Base-by-base conservation (phyloP, 371 early-diverging fungal species). In the Apophysomyces elegans region DNA sequence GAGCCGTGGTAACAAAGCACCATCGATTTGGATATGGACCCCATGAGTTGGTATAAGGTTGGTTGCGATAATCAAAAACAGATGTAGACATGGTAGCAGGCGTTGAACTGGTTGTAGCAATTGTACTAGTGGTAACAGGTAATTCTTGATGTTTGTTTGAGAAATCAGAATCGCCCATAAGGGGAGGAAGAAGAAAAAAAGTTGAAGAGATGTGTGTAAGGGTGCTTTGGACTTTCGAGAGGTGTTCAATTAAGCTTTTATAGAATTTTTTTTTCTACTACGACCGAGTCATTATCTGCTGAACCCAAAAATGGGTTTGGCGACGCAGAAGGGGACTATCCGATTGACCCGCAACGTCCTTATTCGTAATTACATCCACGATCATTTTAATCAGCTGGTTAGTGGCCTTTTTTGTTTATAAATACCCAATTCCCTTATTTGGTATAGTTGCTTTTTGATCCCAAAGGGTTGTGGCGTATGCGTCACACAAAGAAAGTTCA, bases 211-310 rank as follows among this genome's bases (percentile, higher is more conserved):
- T 18, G 16, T 16, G 8, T 50, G 9, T 6, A 11, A 16, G 21
- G 32, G 4, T 21, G 54, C 21, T 21, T 21, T 21, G 16, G 54
- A 21, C 4, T 11, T 9, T 21, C 21, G 54, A 18, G 7, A 26
- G 32, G 32, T 26, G 32, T 26, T 26, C 32, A 8, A 50, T 18
- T 50, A 50, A 47, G 54, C 54, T 50, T 50, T 50, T 50, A 50
- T 50, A 50, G 21, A 50, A 50, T 21, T 50, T 50, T 50, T 50
- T 50, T 50, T 50, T 50, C 21, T 21, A 6, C 46, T 45, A 18
- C 16, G 46, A 13, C 21, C 21, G 3, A 50, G 16, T 5, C 13
- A 41, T 41, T 47, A 18, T 13, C 47, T 14, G 9, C n/a, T 7
- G n/a, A 11, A 47, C 4, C 47, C 47, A 47, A 47, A 47, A 47